Base-by-base conservation (phyloP, 345 rosid genomes). In the Moringa oleifera region DNA sequence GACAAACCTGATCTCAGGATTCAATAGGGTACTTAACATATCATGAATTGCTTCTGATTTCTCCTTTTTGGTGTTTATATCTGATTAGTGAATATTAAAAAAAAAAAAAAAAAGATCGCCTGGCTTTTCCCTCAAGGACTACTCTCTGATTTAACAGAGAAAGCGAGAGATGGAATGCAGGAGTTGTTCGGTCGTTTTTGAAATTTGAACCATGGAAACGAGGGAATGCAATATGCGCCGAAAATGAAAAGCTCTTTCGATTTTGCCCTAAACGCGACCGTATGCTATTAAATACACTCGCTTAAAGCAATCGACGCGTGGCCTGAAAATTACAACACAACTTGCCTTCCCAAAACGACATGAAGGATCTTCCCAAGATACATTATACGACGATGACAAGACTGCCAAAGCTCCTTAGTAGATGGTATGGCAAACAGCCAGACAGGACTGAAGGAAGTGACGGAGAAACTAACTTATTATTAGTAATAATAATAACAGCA, bases 11-110 rank as follows among this genome's bases (percentile, higher is more conserved):
- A 83, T 55, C 23, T 65, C 80, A 7, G 74, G 82, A 64, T 64
- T 72, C 77, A 81, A 57, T 64, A 74, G 65, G 53, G 59, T 10
- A 60, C 77, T 76, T 80, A 65, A 69, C 90, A 86, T 83, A 65
- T 79, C 80, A 75, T 71, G 45, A 53, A 22, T 57, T 53, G 11
- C 20, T 69, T 18, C 33, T 50, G 45, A 10, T 16, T 41, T 41
- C 13, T 41, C 47, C 12, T 7, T 41, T 9, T 2, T 15, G 47
- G 47, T 41, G 47, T 41, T 9, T 41, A 11, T 41, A 1, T 7
- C 1, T 41, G 17, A 41, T 41, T 41, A 41, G 12, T 33, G 37
- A 11, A 7, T 9, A 41, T 41, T 41, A 41, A 41, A 7, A 1
- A 41, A 31, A 52, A 53, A 12, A 58, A 61, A 61, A 55, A n/a